phyloP scores from a whole-genome alignment of 805 yeast genomes.

The Starmerella kuoi region DNA sequence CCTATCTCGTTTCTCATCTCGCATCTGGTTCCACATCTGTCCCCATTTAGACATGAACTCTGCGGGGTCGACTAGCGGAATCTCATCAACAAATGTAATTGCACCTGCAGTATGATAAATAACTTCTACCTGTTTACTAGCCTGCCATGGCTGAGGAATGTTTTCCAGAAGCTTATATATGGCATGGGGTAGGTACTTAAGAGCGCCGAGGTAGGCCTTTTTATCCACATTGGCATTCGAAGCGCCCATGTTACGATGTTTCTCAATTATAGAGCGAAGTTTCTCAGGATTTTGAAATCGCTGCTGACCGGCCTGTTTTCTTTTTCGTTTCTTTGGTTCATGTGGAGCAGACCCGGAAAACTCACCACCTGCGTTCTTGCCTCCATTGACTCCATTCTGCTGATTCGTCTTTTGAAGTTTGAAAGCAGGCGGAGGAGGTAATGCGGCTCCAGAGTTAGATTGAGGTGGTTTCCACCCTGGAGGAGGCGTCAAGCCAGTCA shows the following conservation, averaged over 20 bases:
- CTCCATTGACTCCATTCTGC: not conserved
- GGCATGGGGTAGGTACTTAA: slow-evolving; percentile 94
- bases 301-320: slow-evolving; percentile 1
- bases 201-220: slow-evolving; percentile 75
- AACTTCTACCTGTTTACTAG: slow-evolving; percentile 69
- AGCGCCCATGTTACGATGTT: slow-evolving; percentile 7
- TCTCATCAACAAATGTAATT: slow-evolving; percentile 84
- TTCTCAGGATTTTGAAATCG: slow-evolving; percentile 1
- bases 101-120: slow-evolving; percentile 88
- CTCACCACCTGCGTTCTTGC: too few relatives aligned
- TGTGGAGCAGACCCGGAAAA: not conserved
- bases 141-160: slow-evolving; percentile 99
- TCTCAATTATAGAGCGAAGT: slow-evolving; percentile 5
- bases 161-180: slow-evolving; percentile 76
- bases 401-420: not conserved
- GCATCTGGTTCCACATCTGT: slow-evolving; percentile 81
- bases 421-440: slow-evolving; percentile 4
- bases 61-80: slow-evolving; percentile 85
- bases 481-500: slow-evolving; percentile 5
- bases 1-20: slow-evolving; percentile 85
- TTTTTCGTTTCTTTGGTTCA: not conserved
- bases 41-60: slow-evolving; percentile 94
- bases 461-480: slow-evolving; percentile 9
- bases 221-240: slow-evolving; percentile 44
- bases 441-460: not conserved